Evolutionary conservation across 106 monocot genomes (phyloP), one percentile per base, ranked within the genome.

Genomic region (Dioscorea alata): DNA sequence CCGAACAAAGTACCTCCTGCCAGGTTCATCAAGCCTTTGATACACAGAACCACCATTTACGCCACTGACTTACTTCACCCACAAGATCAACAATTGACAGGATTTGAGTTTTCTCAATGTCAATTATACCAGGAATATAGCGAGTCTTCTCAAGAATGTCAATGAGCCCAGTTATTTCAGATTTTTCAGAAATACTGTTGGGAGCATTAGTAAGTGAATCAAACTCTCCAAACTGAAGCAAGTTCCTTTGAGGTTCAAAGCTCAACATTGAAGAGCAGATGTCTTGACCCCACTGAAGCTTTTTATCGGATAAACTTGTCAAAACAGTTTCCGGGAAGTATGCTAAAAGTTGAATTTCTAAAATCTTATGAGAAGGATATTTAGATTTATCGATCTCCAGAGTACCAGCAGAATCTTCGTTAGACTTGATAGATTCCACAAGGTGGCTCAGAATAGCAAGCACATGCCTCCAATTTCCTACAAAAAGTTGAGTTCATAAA

Each of bases 381-480:
- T 56, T 59, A 49, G 63, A 73, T 25, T 42, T 65, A 62, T 8
- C 59, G 56, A 48, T 66, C 20, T 51, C 66, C 33, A 35, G 16
- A 50, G 3, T 65, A 18, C 13, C 51, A 63, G 50, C 71, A 56
- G 74, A 79, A 71, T 62, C 57, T 57, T 72, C 67, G 66, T 12
- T 22, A 23, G 77, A 77, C 50, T 57, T 75, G 69, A 90, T 69
- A 79, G 63, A 87, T 63, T 63, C 71, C 73, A 81, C 76, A 69
- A 99, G 83, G 68, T 90, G 90, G 65, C 84, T 68, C 73, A 99
- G 64, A 69, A 80, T 75, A 67, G 61, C 72, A 67, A 75, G 76
- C 48, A 73, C 90, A 82, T 79, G 86, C 80, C 82, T 99, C 89
- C 84, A 83, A 48, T 88, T 85, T 74, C 99, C 99, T 99, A 68